phyloP scores from a whole-genome alignment of 768 basidiomycete species.

The Lactarius vividus region DNA sequence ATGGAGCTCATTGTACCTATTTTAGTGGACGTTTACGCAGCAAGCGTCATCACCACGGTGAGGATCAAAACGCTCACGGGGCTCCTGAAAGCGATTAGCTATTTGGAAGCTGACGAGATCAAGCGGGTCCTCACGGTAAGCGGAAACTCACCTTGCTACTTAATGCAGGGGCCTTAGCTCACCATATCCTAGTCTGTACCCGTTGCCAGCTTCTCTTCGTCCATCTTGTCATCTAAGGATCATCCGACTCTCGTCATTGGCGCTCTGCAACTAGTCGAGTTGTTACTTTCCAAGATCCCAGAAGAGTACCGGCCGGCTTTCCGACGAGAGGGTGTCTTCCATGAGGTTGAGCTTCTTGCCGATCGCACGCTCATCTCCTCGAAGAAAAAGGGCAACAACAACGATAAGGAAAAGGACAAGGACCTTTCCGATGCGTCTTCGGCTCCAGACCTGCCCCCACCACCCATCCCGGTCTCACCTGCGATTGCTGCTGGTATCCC shows the following conservation, averaged over 20 bases:
- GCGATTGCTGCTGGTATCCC: slow-evolving; percentile 47
- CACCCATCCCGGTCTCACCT: slow-evolving; percentile 39
- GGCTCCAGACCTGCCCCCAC: slow-evolving; percentile 37
- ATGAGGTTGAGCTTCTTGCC: slow-evolving; percentile 84
- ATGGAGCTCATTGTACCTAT: slow-evolving; percentile 90
- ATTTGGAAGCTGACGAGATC: slow-evolving; percentile 74
- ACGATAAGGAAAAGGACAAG: slow-evolving; percentile 45
- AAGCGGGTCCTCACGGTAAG: slow-evolving; percentile 75
- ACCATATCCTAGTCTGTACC: slow-evolving; percentile 69
- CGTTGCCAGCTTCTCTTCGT: slow-evolving; percentile 91
- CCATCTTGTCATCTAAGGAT: slow-evolving; percentile 90
- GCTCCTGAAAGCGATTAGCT: slow-evolving; percentile 87
- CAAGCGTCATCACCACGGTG: slow-evolving; percentile 85
- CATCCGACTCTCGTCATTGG: slow-evolving; percentile 82
- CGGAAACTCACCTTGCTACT: slow-evolving; percentile 18
- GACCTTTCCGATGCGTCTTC: slow-evolving; percentile 40
- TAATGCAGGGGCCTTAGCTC: slow-evolving; percentile 14
- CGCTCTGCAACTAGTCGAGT: slow-evolving; percentile 90
- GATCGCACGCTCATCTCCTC: slow-evolving; percentile 55
- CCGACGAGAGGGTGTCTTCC: slow-evolving; percentile 92
- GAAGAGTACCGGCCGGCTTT: slow-evolving; percentile 84
- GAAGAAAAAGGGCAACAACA: slow-evolving; percentile 49
- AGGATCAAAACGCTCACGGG: slow-evolving; percentile 87
- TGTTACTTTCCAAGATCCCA: slow-evolving; percentile 82
- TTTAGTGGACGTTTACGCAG: slow-evolving; percentile 98